These are phyloP conservation scores for Plasmodium coatneyi DNA, from an alignment of 169 alveolate genomes.

Conservation along the genomic window DNA sequence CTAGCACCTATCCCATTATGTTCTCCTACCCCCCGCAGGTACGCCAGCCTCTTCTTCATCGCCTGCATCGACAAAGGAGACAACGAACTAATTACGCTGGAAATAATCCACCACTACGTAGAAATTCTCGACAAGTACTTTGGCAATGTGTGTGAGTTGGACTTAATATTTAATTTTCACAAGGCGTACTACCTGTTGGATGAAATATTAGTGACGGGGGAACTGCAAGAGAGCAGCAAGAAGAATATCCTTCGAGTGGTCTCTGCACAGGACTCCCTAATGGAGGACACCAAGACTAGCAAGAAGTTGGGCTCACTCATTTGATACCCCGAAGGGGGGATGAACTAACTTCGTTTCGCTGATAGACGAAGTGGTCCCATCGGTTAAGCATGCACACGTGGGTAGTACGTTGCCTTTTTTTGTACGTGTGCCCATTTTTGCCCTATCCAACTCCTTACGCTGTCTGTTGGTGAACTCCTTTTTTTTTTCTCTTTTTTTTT, in stretches of 20 bases:
- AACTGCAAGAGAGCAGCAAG: constrained; percentile 94
- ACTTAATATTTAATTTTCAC: constrained; percentile 98
- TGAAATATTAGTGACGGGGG: constrained; percentile 94
- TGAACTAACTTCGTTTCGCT: neutral
- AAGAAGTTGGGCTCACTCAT: constrained; percentile 46
- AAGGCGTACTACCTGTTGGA: constrained; percentile 92
- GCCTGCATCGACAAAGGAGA: constrained; percentile 96
- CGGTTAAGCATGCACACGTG: neutral
- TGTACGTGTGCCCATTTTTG: neutral
- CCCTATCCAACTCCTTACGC: neutral
- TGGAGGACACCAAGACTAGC: constrained; percentile 91
- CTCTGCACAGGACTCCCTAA: constrained; percentile 94
- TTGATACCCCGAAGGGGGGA: neutral
- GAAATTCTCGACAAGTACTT: constrained; percentile 98
- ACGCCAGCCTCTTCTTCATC: constrained; percentile 98
- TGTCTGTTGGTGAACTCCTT: neutral
- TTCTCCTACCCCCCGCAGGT: constrained; percentile 81
- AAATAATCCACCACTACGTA: constrained; percentile 97
- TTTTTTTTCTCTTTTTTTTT: no score
- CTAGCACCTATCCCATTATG: neutral
- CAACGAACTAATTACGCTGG: constrained; percentile 96
- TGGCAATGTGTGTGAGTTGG: constrained; percentile 99
- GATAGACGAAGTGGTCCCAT: neutral
- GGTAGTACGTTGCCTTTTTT: neutral
- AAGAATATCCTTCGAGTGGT: constrained; percentile 93